These are phyloP conservation scores for Quercus variabilis DNA, from an alignment of 306 rosid species.

Conservation along the genomic window DNA sequence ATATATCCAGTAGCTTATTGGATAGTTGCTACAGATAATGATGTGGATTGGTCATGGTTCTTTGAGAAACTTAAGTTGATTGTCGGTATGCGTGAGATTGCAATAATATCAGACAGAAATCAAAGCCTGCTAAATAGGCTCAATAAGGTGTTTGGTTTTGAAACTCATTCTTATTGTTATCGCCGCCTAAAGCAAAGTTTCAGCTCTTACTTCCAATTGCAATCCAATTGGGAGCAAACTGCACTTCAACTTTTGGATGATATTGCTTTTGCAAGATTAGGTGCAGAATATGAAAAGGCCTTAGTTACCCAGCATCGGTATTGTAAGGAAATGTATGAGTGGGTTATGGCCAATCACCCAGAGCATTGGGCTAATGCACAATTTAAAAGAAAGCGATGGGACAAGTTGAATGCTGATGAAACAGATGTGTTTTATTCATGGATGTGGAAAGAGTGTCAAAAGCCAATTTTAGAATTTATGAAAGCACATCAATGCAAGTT, in stretches of 20 bases:
- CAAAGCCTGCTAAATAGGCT: neutral
- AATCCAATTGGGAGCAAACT: neutral
- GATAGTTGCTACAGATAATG: neutral
- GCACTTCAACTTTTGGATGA: neutral
- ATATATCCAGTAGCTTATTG: slow-evolving; percentile 1
- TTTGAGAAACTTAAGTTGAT: neutral
- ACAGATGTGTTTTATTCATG: neutral
- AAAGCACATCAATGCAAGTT: neutral
- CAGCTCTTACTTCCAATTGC: neutral
- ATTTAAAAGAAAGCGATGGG: slow-evolving; percentile 5
- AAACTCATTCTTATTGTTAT: neutral
- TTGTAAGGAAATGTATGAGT: neutral
- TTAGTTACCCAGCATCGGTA: neutral
- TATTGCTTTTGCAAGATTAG: neutral
- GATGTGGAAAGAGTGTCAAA: slow-evolving; percentile 2
- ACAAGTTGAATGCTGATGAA: neutral
- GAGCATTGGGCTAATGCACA: neutral
- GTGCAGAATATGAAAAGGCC: neutral
- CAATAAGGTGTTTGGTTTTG: neutral
- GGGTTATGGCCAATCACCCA: neutral
- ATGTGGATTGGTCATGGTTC: slow-evolving; percentile 13
- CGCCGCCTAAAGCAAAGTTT: neutral
- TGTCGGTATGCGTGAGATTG: slow-evolving; percentile 5
- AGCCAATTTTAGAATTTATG: slow-evolving; percentile 1
- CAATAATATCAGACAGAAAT: neutral